phyloP scores from a whole-genome alignment of 164 flowering plant genomes.

The Amborella trichopoda region DNA sequence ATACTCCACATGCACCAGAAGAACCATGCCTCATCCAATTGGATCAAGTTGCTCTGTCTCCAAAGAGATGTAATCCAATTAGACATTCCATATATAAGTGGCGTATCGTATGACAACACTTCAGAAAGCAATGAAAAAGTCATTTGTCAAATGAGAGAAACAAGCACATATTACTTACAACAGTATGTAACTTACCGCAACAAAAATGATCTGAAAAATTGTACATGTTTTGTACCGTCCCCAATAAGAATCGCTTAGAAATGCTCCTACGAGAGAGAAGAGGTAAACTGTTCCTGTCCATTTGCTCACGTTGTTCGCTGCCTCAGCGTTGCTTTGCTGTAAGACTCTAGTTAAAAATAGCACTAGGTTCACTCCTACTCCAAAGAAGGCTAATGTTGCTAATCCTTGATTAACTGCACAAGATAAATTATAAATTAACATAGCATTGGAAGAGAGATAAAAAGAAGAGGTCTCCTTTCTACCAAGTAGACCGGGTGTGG shows the following conservation, averaged over 20 bases:
- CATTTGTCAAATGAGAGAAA: too few relatives aligned
- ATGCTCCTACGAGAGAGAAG: constrained; percentile 69
- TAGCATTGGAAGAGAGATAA: not conserved
- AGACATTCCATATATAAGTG: too few relatives aligned
- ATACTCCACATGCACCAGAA: too few relatives aligned
- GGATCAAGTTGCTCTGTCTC: too few relatives aligned
- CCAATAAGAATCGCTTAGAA: constrained; percentile 82
- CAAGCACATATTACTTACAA: too few relatives aligned
- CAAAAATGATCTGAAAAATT: constrained; percentile 55
- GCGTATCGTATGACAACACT: too few relatives aligned
- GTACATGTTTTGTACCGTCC: constrained; percentile 73
- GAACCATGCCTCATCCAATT: too few relatives aligned
- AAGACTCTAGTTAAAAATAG: constrained; percentile 72
- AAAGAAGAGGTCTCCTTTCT: not conserved
- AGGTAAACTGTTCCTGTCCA: constrained; percentile 86
- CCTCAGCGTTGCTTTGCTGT: constrained; percentile 53
- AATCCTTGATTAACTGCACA: constrained; percentile 73
- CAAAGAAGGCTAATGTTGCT: constrained; percentile 78
- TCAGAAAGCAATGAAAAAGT: too few relatives aligned
- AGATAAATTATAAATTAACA: not conserved
- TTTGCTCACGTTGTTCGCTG: constrained; percentile 66
- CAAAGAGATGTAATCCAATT: too few relatives aligned
- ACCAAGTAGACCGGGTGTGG: too few relatives aligned
- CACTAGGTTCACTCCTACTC: constrained; percentile 81
- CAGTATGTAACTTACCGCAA: constrained; percentile 52